phyloP scores from a whole-genome alignment of 2,329 filamentous ascomycete species.

The Sclerotinia nivalis region DNA sequence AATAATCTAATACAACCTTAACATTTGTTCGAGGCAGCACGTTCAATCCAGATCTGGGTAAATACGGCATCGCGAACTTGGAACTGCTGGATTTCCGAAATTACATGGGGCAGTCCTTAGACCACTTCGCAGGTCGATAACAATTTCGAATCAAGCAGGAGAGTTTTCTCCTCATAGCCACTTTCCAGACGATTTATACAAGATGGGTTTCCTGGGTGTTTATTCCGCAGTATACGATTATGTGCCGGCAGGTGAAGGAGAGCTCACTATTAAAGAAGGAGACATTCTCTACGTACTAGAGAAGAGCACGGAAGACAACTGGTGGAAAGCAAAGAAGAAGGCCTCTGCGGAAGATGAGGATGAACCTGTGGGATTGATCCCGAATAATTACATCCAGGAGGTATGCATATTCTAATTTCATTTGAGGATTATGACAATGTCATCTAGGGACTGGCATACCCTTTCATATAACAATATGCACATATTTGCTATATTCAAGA shows the following conservation, averaged over 20 bases:
- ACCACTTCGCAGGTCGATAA: slow-evolving; percentile 34
- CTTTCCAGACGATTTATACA: slow-evolving; percentile 26
- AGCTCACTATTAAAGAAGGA: slow-evolving; percentile 81
- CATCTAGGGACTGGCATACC: not conserved
- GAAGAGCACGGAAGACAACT: slow-evolving; percentile 70
- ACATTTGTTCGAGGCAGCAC: not conserved
- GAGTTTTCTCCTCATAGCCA: slow-evolving; percentile 23
- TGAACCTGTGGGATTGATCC: slow-evolving; percentile 56
- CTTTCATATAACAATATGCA: not conserved
- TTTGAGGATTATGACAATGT: not conserved
- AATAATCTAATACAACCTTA: slow-evolving; percentile 26
- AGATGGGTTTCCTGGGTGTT: slow-evolving; percentile 89
- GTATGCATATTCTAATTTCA: slow-evolving; percentile 53
- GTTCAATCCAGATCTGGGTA: slow-evolving; percentile 16
- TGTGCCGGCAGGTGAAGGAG: slow-evolving; percentile 78
- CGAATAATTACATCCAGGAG: slow-evolving; percentile 94
- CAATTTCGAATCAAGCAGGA: slow-evolving; percentile 30
- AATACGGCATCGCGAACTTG: slow-evolving; percentile 27
- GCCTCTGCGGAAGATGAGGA: slow-evolving; percentile 44
- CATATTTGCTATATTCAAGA: not conserved
- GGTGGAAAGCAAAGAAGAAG: slow-evolving; percentile 65
- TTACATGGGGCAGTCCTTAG: slow-evolving; percentile 35
- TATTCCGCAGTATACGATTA: slow-evolving; percentile 94
- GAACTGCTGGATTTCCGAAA: slow-evolving; percentile 28
- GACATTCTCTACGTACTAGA: slow-evolving; percentile 84